phyloP scores from a whole-genome alignment of 805 yeast species.

The Spathaspora gorwiae region DNA sequence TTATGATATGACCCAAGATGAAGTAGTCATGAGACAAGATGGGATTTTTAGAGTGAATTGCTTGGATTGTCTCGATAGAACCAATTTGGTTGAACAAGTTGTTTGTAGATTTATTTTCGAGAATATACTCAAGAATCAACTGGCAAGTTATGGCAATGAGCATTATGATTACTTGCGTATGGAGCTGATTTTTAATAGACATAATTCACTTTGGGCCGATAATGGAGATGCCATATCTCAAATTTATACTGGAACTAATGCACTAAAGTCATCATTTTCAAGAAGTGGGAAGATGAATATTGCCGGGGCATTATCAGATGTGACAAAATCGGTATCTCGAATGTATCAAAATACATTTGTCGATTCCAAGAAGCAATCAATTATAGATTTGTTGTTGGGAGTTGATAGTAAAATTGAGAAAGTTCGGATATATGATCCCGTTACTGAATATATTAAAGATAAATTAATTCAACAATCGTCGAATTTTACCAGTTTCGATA shows the following conservation, averaged over 20 bases:
- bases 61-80: conserved; percentile 87
- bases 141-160: conserved; percentile 18
- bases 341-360: conserved; percentile 94
- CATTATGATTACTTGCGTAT: conserved; percentile 1
- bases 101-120: conserved; percentile 70
- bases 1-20: conserved; percentile 53
- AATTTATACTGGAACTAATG: conserved; percentile 57
- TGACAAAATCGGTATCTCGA: conserved; percentile 90
- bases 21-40: conserved; percentile 67
- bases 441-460: conserved; percentile 74
- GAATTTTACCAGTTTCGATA: conserved; percentile 56
- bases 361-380: conserved; percentile 85
- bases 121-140: conserved; percentile 21
- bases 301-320: conserved; percentile 96
- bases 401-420: conserved; percentile 61
- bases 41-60: conserved; percentile 94
- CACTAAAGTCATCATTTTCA: conserved; percentile 82
- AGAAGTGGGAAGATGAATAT: conserved; percentile 94
- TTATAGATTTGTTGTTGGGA: conserved; percentile 83
- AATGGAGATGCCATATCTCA: conserved; percentile 64
- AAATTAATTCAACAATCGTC: conserved; percentile 47
- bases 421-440: conserved; percentile 82
- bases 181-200: conserved; percentile 62
- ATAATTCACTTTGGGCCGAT: conserved; percentile 76
- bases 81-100: conserved; percentile 84